Evolutionary conservation across 1,284 basidiomycete genomes (phyloP).

Genomic region (Pterulicium gracile): DNA sequence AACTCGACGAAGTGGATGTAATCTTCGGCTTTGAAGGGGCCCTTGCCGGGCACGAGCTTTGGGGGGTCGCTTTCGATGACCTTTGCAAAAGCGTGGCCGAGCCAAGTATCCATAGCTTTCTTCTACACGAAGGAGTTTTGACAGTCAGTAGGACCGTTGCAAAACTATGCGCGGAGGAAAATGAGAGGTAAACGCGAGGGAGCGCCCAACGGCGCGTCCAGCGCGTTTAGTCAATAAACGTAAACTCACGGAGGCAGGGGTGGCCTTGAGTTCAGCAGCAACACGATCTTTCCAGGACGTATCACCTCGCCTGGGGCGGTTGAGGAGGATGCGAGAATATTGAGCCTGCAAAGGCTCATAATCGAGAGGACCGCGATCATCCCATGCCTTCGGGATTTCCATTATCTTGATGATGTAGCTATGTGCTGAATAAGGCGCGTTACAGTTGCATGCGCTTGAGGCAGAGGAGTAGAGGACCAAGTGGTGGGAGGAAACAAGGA

Average conservation of each 20-base stretch:
- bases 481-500: background rate
- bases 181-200: background rate
- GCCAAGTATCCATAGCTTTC: background rate
- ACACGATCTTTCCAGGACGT: background rate
- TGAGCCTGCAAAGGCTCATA: constrained; percentile 18
- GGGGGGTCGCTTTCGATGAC: background rate
- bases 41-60: background rate
- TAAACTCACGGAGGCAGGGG: background rate
- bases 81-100: background rate
- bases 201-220: background rate
- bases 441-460: background rate
- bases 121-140: background rate
- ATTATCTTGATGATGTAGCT: constrained; percentile 6
- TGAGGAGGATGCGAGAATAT: constrained; percentile 11
- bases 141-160: no score
- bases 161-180: background rate
- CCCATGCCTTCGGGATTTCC: constrained; percentile 14
- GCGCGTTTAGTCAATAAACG: background rate
- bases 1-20: background rate
- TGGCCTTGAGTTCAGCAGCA: constrained; percentile 1
- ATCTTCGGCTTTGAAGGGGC: background rate
- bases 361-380: constrained; percentile 17
- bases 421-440: background rate
- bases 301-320: background rate
- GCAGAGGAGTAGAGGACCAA: background rate